Base-by-base conservation (phyloP, 352 stramenopile genomes). In the Phytophthora constricta region DNA sequence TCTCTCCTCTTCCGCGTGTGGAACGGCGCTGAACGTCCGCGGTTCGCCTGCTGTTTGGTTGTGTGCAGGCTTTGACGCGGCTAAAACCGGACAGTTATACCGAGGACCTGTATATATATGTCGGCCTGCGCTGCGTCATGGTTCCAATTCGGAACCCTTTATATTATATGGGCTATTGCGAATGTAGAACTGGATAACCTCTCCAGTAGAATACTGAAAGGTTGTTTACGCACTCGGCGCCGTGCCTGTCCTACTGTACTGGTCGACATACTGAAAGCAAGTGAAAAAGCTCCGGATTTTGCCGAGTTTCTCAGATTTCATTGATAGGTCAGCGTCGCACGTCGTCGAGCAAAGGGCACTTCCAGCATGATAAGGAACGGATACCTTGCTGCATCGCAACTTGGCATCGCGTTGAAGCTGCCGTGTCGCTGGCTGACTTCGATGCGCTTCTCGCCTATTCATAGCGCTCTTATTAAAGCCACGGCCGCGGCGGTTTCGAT, bases 1-100 rank as follows among this genome's bases (percentile, higher is more conserved):
- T 56, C 54, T 39, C 58, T 71, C 68, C 68, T 74, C 66, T 74
- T 70, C 60, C 55, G 54, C 17, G 57, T 51, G 49, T 62, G 57
- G 63, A 71, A 68, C 58, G 64, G 39, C 58, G 42, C 57, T 72
- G 63, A 58, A 68, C 58, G 34, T 64, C 23, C 46, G 46, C 37
- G 31, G n/a, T 48, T 48, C 20, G 59, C 48, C 59, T 74, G 65
- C 59, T 74, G 65, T 74, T 69, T 46, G 41, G 49, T 74, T 74
- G 65, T 74, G 65, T n/a, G 10, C 27, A 23, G 28, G 19, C 17
- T 27, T 10, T 39, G 16, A 25, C 8, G n/a, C 28, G 31, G 26
- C 11, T 8, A 53, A 66, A 62, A 26, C 33, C 25, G 31, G 27
- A 13, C 54, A 59, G 59, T 57, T 65, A 56, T 56, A 64, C 25